Base-by-base conservation (phyloP, 371 early-diverging fungal genomes). In the Rhizopus sp. region DNA sequence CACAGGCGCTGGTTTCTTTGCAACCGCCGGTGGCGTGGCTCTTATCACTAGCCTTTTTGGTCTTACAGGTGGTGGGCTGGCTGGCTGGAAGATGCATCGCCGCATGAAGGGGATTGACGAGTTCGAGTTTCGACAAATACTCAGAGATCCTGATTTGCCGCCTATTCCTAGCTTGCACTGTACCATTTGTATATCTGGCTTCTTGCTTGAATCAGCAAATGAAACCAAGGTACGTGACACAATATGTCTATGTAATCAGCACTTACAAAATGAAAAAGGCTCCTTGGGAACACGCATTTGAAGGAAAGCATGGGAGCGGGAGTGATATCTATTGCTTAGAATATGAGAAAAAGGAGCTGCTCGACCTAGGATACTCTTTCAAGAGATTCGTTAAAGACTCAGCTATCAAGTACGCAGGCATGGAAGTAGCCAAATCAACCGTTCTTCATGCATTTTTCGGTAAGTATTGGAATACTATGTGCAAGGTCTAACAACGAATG, bases 381-480 rank as follows among this genome's bases (percentile, higher is more conserved):
- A 78, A 79, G 40, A 72, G 62, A 15, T 86, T 98, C 76, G 73
- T 98, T 34, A 88, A 88, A 1, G 86, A 88, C 16, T 91, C 94
- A 56, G 92, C 93, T 7, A 85, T 94, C 3, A 77, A 82, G 4
- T 90, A 92, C 53, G 84, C 94, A 0, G 89, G 94, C 5, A 85
- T 89, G 53, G 92, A 95, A 68, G 90, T 92, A 7, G 82, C 96
- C 30, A 87, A 88, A 66, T 87, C 88, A 50, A 96, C 96, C 0
- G 88, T 95, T 32, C 75, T 98, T 46, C 85, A 88, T 15, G 84
- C 88, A 10, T 70, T 98, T 44, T 76, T 79, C 69, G 72, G 78
- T 77, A 67, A 48, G 37, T 46, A 1, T 2, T n/a, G 4, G 15
- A 7, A 23, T 23, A 23, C 23, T 23, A 2, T 23, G 23, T 23